Percentiles rank a stretch among this genome's conserved stretches.
These are phyloP conservation scores for Euphorbia celastroides DNA, from an alignment of 441 rosid species.

Conservation along the genomic window DNA sequence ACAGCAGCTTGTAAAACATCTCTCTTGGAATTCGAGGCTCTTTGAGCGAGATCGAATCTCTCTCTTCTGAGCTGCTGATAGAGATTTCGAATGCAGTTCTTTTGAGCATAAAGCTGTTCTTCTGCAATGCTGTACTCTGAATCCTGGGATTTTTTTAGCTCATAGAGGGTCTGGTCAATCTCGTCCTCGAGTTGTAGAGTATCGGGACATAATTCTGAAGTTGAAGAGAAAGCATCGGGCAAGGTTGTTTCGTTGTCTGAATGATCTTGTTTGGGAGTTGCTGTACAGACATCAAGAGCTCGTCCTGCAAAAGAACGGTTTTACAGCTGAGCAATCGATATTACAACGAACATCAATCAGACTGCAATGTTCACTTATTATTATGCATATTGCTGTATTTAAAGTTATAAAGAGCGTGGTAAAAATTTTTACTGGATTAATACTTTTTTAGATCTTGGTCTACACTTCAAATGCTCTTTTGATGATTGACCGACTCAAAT, in stretches of 20 bases:
- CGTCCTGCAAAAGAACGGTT: too few relatives aligned
- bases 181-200: slow-evolving; percentile 54
- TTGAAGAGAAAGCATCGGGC: slow-evolving; percentile 25
- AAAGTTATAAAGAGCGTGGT: too few relatives aligned
- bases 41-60: slow-evolving; percentile 37
- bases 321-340: too few relatives aligned
- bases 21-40: slow-evolving; percentile 18
- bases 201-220: slow-evolving; percentile 40
- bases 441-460: too few relatives aligned
- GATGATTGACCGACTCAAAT: too few relatives aligned
- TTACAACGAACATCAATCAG: too few relatives aligned
- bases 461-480: too few relatives aligned
- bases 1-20: slow-evolving; percentile 34
- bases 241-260: slow-evolving; percentile 20
- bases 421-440: too few relatives aligned
- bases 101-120: slow-evolving; percentile 55
- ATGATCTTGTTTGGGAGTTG: slow-evolving; percentile 21
- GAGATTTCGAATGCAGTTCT: slow-evolving; percentile 45
- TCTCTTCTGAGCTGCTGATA: slow-evolving; percentile 63
- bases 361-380: too few relatives aligned
- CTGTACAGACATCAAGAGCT: slow-evolving; percentile 22
- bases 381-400: too few relatives aligned
- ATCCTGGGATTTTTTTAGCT: slow-evolving; percentile 52
- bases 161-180: slow-evolving; percentile 47
- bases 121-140: slow-evolving; percentile 61